phyloP scores from a whole-genome alignment of 345 rosid species.

The Iberis pinnata region DNA sequence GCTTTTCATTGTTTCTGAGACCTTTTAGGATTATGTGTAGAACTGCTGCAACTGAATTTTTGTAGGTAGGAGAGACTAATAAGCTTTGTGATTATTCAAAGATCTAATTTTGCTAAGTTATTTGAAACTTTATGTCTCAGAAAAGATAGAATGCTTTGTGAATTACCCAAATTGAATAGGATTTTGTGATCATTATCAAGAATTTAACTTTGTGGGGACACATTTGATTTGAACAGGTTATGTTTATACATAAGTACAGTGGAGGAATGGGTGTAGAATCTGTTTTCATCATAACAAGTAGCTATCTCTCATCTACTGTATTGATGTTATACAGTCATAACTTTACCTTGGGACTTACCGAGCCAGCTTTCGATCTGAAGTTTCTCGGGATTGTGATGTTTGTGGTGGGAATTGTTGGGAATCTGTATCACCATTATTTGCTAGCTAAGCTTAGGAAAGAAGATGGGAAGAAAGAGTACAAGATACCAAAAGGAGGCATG shows the following conservation, averaged over 20 bases:
- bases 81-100: no score
- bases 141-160: no score
- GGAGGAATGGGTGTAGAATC: constrained; percentile 39
- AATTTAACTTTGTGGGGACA: not conserved
- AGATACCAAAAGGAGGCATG: constrained; percentile 58
- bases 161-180: no score
- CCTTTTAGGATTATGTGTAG: no score
- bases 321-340: constrained; percentile 43
- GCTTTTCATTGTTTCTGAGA: no score
- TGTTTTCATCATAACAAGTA: constrained; percentile 21
- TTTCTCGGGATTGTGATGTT: constrained; percentile 42
- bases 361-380: constrained; percentile 39
- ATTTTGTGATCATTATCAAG: not conserved
- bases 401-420: constrained; percentile 51
- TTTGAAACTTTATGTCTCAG: no score
- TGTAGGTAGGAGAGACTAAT: no score
- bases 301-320: constrained; percentile 37
- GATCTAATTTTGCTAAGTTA: no score
- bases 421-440: constrained; percentile 68
- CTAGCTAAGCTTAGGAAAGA: constrained; percentile 49
- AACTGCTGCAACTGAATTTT: no score
- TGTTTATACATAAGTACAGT: constrained; percentile 58
- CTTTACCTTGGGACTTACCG: constrained; percentile 32
- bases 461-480: constrained; percentile 44
- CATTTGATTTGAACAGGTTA: constrained; percentile 35